phyloP scores from a whole-genome alignment of 139 green algal genomes.

The Chlorella sp. region DNA sequence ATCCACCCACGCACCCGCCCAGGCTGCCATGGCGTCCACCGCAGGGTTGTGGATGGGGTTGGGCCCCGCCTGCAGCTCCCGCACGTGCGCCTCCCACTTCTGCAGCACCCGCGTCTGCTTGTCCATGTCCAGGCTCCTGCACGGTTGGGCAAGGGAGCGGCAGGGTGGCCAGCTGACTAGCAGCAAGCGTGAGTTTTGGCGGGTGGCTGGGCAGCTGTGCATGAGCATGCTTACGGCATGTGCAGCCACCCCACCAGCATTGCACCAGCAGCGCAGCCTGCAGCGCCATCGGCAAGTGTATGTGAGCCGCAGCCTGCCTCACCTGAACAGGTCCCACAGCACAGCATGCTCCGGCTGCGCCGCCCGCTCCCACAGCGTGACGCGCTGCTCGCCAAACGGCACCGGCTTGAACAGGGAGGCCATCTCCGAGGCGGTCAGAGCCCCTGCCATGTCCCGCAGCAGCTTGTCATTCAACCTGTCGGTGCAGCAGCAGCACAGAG shows the following conservation, averaged over 20 bases:
- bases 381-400: conserved; percentile 56
- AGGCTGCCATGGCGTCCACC: conserved; percentile 37
- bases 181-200: no score
- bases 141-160: no score
- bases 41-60: conserved; percentile 29
- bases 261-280: no score
- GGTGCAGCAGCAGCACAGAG: conserved; percentile 7
- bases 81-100: conserved; percentile 58
- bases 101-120: conserved; percentile 54
- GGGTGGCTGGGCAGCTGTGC: no score
- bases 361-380: conserved; percentile 25
- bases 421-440: conserved; percentile 57
- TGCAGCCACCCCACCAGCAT: no score
- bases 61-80: conserved; percentile 27
- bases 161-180: no score
- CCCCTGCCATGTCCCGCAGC: conserved; percentile 55
- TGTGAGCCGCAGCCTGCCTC: no score
- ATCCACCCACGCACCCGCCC: conserved; percentile 1
- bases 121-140: conserved; percentile 50
- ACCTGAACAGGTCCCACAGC: conserved; percentile 60
- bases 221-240: no score
- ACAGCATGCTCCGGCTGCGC: conserved; percentile 15
- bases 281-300: no score
- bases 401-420: conserved; percentile 61
- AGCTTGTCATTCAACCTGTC: conserved; percentile 62